Evolutionary conservation across 2,329 filamentous ascomycete species (phyloP).

Genomic region (Didymella keratinophila): DNA sequence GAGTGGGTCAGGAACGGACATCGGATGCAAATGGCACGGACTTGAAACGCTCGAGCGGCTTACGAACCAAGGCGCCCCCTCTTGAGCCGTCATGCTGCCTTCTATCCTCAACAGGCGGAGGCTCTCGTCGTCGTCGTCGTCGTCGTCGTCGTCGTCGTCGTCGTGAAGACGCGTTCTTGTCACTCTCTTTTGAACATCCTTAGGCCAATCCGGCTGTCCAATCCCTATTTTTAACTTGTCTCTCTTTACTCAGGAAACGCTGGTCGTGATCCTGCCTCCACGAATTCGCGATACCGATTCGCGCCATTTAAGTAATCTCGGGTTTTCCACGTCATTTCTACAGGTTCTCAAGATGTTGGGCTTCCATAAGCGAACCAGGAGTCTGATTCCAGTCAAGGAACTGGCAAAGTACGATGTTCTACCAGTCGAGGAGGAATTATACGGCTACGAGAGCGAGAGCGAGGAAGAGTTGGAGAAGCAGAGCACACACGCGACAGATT

Average conservation of each 20-base stretch:
- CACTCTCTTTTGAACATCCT: slow-evolving; percentile 41
- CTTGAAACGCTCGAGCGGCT: slow-evolving; percentile 24
- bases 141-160: slow-evolving; percentile 30
- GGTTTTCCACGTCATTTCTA: slow-evolving; percentile 5
- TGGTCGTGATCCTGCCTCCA: slow-evolving; percentile 17
- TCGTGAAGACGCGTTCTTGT: slow-evolving; percentile 37
- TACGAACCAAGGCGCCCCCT: slow-evolving; percentile 15
- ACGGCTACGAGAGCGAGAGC: slow-evolving; percentile 33
- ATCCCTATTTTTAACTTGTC: slow-evolving; percentile 26
- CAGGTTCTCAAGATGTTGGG: slow-evolving; percentile 50
- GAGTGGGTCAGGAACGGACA: slow-evolving; percentile 20
- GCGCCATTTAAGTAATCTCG: slow-evolving; percentile 13
- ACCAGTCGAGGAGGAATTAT: slow-evolving; percentile 37
- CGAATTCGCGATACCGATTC: slow-evolving; percentile 17
- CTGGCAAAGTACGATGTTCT: slow-evolving; percentile 53
- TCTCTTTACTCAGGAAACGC: slow-evolving; percentile 17
- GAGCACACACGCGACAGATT: slow-evolving; percentile 25
- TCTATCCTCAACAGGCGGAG: slow-evolving; percentile 39
- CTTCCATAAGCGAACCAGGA: slow-evolving; percentile 53
- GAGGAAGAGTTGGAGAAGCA: slow-evolving; percentile 44
- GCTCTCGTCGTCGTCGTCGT: slow-evolving; percentile 34
- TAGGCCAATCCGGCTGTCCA: slow-evolving; percentile 42
- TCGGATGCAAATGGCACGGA: slow-evolving; percentile 22
- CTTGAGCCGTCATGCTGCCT: slow-evolving; percentile 19
- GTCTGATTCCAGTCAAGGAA: slow-evolving; percentile 54